These are phyloP conservation scores for Xylaria sp. DNA, from an alignment of 2,329 filamentous ascomycete genomes.

Conservation along the genomic window DNA sequence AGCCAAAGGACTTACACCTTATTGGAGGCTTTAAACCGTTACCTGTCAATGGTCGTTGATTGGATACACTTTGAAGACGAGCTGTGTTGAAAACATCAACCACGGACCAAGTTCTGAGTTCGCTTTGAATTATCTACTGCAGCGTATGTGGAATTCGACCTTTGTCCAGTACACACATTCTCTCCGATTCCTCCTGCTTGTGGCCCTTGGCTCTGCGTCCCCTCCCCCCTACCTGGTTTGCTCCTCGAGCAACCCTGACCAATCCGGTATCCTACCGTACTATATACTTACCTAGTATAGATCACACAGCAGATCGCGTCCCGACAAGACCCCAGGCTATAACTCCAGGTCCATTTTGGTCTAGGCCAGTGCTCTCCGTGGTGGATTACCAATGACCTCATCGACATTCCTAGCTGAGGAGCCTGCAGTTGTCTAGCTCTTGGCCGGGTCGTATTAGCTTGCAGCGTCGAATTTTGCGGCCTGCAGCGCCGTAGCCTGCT, in stretches of 20 bases:
- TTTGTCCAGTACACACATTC: background rate
- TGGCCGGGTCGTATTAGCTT: constrained; percentile 29
- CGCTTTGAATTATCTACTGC: background rate
- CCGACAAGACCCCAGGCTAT: background rate
- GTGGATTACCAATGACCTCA: constrained; percentile 46
- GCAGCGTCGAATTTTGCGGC: constrained; percentile 31
- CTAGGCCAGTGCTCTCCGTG: constrained; percentile 37
- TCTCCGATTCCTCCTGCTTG: background rate
- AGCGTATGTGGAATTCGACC: background rate
- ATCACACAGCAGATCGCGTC: constrained; percentile 7
- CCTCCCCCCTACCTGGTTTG: constrained; percentile 7
- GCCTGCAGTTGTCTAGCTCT: constrained; percentile 20
- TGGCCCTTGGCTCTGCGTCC: background rate
- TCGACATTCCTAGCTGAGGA: constrained; percentile 28
- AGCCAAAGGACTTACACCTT: background rate
- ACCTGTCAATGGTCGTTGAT: background rate
- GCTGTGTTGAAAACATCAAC: no score
- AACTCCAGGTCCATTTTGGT: constrained; percentile 12
- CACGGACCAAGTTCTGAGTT: background rate
- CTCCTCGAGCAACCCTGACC: constrained; percentile 9
- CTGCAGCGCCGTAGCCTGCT: constrained; percentile 9
- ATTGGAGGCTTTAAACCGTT: background rate
- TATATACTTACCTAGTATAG: background rate
- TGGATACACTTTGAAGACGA: background rate
- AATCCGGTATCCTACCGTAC: background rate